Base-by-base conservation (phyloP, 1,284 basidiomycete genomes). In the Schizophyllum amplum region DNA sequence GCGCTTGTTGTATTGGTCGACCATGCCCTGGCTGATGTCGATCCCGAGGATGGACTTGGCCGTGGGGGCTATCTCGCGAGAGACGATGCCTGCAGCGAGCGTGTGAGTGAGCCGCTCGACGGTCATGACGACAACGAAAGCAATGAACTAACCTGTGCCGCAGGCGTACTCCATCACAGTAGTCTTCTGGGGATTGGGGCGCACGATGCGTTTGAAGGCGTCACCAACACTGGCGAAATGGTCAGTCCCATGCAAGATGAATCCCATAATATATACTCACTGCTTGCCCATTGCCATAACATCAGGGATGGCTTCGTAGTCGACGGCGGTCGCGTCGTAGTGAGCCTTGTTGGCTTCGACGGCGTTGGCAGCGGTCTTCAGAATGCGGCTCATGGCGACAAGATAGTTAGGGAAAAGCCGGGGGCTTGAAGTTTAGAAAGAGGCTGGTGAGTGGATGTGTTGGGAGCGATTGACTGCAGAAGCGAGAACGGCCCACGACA, bases 111-210 rank as follows among this genome's bases (percentile, higher is more conserved):
- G 11, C 11, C n/a, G 42, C 11, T 46, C n/a, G n/a, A 21, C 17
- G 22, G 15, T 33, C 21, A 17, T n/a, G 52, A 26, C 33, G 54
- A 47, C 51, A 23, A 22, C 2, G 33, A 22, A 46, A 47, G 22
- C 51, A 22, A n/a, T 24, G 26, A 17, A 42, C 75, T 50, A 57
- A 82, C 86, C 86, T 52, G 78, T 76, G 13, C 86, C 85, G 64
- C 86, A 90, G 1, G 86, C 87, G 64, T 79, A 90, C 63, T 90
- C 87, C 70, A 90, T 71, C 5, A 86, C 72, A 0, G 67, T 70
- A 0, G 86, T 88, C 13, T 64, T 63, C 4, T 82, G 77, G 55
- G 80, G 76, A 58, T 81, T 50, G 24, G 48, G 24, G 13, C 22
- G 48, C 24, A 22, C 21, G 20, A 50, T 24, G 48, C 48, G 24